Base-by-base conservation (phyloP, 305 asterid genomes). In the Fraxinus ornus region DNA sequence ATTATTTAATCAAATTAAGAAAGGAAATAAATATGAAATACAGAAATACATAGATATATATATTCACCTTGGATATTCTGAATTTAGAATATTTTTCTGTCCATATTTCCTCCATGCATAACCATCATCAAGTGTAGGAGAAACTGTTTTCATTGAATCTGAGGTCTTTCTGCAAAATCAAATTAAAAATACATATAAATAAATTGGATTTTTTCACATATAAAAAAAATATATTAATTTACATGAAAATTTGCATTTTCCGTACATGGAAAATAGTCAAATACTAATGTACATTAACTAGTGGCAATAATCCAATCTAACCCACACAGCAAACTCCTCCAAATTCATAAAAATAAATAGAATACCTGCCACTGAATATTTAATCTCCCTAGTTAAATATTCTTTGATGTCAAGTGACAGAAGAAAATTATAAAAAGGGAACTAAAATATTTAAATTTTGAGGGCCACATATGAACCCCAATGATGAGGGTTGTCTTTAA, bases 51-150 rank as follows among this genome's bases (percentile, higher is more conserved):
- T 10, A 72, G 2, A 19, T 13, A 75, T 36, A 75, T 7, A 72
- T 78, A 36, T 2, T 21, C 83, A 93, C 98, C 98, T 93, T 8
- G 98, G 95, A 80, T 85, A 78, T 0, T 80, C 68, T 4, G 92
- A 84, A 77, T 86, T 85, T 70, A 83, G 81, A 47, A 93, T 92
- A 5, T 44, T 78, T 86, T 93, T 93, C 82, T 93, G 98, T 41
- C 98, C 98, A 85, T 93, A 93, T 80, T 93, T 93, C 41, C 97
- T 89, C 98, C 98, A 92, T 15, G 92, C 88, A 78, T 77, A 84
- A 4, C 91, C 94, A 89, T 93, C 97, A 79, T 86, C 90, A 33
- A 39, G 78, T 0, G 88, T 85, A 7, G 85, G 71, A 64, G 90
- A 84, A 9, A 77, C 15, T 21, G 3, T 76, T 13, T 79, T 80